Evolutionary conservation across 2,329 filamentous ascomycete genomes (phyloP), one percentile per base, ranked within the genome.

Genomic region (Apiospora malaysiana): DNA sequence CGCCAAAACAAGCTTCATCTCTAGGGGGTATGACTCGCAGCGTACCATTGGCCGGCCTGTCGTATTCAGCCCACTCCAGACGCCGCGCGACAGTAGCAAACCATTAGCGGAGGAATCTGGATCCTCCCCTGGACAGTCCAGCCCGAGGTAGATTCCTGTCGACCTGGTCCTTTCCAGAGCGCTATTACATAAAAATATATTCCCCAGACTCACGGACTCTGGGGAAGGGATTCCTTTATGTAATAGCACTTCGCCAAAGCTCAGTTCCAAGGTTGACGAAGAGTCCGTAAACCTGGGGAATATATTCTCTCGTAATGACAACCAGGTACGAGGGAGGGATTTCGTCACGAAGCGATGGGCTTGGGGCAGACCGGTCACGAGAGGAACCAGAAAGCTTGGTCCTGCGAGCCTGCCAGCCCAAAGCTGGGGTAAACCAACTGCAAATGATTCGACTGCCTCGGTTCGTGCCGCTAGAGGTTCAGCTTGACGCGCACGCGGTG

Each of bases 1-100:
- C 27, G 32, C 32, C 56, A 63, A 63, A 63, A 63, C 56, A 63
- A 40, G 56, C 56, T 63, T 63, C 56, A n/a, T 40, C n/a, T 40
- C 32, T 40, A 63, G 56, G 56, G 56, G 56, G 12, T 40, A 40
- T 63, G 56, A 63, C 56, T 63, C 56, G 51, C 21, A 63, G 32
- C 56, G 7, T 63, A 8, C 32, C 56, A 63, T 63, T 63, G 27
- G 21, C 8, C 7, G 56, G 2, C 32, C 56, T 40, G 56, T n/a
- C 42, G 16, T 45, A 3, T 45, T 45, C 56, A 63, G 21, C 32
- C 56, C 56, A 23, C 56, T 21, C 56, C 56, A 4, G 12, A 14
- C 56, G 32, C 56, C 56, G 56, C 32, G 56, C 56, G 56, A 63
- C 32, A 63, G 56, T 63, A 40, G 56, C 56, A 21, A 32, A 7